These are phyloP conservation scores for Guyanaporus albipodus DNA, from an alignment of 768 basidiomycete species.

Conservation along the genomic window DNA sequence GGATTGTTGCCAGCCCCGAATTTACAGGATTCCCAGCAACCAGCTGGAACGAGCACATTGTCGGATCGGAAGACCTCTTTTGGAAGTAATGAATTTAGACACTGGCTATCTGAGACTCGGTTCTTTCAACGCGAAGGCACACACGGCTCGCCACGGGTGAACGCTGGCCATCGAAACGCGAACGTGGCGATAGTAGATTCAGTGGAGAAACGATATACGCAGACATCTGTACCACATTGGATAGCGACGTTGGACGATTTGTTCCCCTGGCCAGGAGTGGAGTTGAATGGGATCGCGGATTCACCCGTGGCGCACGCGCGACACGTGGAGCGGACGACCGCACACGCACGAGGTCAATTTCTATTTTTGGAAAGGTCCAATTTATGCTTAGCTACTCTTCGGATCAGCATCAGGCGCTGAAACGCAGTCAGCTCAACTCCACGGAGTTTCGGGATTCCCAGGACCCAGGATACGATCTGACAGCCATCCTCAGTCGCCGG, in stretches of 20 bases:
- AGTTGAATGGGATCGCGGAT: constrained; percentile 13
- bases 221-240: constrained; percentile 7
- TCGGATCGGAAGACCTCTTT: constrained; percentile 14
- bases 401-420: constrained; percentile 12
- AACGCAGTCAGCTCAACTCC: constrained; percentile 14
- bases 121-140: constrained; percentile 21
- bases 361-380: constrained; percentile 6
- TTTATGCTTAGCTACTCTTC: constrained; percentile 5
- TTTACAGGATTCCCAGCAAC: constrained; percentile 14
- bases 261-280: constrained; percentile 17
- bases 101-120: constrained; percentile 30
- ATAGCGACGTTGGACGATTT: constrained; percentile 24
- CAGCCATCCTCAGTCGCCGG: constrained; percentile 4
- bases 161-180: constrained; percentile 10
- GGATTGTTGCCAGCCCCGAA: constrained; percentile 29
- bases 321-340: constrained; percentile 7
- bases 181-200: constrained; percentile 9
- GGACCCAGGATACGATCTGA: constrained; percentile 9
- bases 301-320: constrained; percentile 26
- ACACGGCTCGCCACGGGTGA: constrained; percentile 11
- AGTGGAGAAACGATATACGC: constrained; percentile 5
- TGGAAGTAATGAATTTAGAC: constrained; percentile 27
- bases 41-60: constrained; percentile 3
- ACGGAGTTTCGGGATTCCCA: constrained; percentile 28
- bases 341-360: constrained; percentile 10